phyloP scores from a whole-genome alignment of 768 basidiomycete genomes.

The Royoungia palumana region DNA sequence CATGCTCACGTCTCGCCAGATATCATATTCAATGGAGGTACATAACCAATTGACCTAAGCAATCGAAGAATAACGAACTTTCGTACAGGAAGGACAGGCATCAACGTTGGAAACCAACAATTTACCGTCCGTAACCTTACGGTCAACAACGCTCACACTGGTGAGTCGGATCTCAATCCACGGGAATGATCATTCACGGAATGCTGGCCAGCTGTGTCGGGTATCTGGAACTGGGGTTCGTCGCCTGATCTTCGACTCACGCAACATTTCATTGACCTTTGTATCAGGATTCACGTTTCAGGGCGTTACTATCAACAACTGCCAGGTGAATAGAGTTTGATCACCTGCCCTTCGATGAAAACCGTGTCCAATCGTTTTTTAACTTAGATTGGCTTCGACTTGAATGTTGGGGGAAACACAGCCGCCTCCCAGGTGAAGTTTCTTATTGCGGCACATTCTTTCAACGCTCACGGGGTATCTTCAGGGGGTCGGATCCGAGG shows the following conservation, averaged over 20 bases:
- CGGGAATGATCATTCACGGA: not conserved
- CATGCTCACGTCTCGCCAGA: slow-evolving; percentile 21
- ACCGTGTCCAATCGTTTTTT: not conserved
- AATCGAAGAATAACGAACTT: not conserved
- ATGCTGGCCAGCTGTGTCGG: slow-evolving; percentile 22
- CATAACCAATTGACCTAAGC: not conserved
- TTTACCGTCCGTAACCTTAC: slow-evolving; percentile 66
- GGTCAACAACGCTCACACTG: slow-evolving; percentile 43
- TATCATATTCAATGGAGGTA: slow-evolving; percentile 43
- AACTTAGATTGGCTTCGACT: slow-evolving; percentile 42
- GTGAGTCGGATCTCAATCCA: slow-evolving; percentile 15
- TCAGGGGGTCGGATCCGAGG: slow-evolving; percentile 41
- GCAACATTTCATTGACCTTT: not conserved
- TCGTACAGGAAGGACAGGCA: slow-evolving; percentile 44
- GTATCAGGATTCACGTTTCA: slow-evolving; percentile 50
- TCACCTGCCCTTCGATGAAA: not conserved
- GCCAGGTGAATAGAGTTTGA: slow-evolving; percentile 15
- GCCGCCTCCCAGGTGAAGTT: slow-evolving; percentile 30
- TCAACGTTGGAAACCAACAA: slow-evolving; percentile 79
- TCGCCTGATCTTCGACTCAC: not conserved
- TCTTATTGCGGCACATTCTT: not conserved
- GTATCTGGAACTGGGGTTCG: slow-evolving; percentile 43
- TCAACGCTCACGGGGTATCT: not conserved
- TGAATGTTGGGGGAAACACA: slow-evolving; percentile 38
- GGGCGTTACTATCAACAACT: slow-evolving; percentile 44